Evolutionary conservation across 2,329 filamentous ascomycete genomes (phyloP).

Genomic region (Aspergillus unguis): DNA sequence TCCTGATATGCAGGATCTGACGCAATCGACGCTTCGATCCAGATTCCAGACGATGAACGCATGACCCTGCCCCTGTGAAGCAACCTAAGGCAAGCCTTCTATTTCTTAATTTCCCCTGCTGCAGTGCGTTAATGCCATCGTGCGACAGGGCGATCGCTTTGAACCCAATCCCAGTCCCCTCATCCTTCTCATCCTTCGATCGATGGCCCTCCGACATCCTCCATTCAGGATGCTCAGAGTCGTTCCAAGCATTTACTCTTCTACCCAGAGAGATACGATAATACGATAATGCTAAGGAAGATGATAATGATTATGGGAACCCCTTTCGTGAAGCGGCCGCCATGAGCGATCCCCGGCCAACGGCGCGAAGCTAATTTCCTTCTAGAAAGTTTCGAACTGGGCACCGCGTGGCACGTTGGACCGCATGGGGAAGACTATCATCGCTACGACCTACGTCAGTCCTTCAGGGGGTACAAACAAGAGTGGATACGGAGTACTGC

Average conservation of each 20-base stretch:
- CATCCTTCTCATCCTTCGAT: neutral
- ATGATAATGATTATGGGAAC: too few species aligned
- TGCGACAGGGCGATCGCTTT: conserved; percentile 5
- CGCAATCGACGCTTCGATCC: conserved; percentile 3
- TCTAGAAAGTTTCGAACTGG: conserved; percentile 33
- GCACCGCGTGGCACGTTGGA: conserved; percentile 19
- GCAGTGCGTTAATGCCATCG: conserved; percentile 4
- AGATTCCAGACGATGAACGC: neutral
- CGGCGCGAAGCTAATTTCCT: conserved; percentile 31
- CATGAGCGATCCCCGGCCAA: conserved; percentile 9
- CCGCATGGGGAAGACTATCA: conserved; percentile 13
- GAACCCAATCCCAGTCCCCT: neutral
- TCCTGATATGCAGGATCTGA: conserved; percentile 6
- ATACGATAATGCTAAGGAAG: too few species aligned
- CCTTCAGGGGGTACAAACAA: conserved; percentile 8
- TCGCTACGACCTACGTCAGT: conserved; percentile 7
- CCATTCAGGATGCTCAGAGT: too few species aligned
- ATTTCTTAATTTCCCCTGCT: conserved; percentile 1
- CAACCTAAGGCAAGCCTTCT: conserved; percentile 1
- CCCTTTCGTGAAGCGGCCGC: neutral
- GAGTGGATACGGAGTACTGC: neutral
- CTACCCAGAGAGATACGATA: too few species aligned
- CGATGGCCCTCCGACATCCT: neutral
- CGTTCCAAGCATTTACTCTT: too few species aligned
- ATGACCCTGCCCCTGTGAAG: neutral